Conservation (phyloP, 139 green algal species). For the Axilococcus clingmanii region DNA sequence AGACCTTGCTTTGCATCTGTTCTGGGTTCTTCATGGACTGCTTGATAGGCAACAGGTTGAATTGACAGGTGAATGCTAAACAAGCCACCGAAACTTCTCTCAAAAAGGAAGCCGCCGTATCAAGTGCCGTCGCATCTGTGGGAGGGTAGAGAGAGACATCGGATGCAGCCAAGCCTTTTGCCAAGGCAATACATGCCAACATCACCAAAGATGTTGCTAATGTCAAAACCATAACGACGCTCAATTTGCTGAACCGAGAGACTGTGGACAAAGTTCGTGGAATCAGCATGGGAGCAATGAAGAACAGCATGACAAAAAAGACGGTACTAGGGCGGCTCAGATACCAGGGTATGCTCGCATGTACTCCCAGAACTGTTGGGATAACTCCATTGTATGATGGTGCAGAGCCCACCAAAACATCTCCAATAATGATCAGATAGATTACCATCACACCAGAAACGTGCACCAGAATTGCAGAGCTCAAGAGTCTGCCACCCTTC, state of each 20-base stretch:
- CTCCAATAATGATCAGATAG: conserved; percentile 26
- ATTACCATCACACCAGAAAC: conserved; percentile 22
- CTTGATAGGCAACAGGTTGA: conserved; percentile 27
- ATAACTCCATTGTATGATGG: conserved; percentile 1
- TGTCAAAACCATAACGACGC: conserved; percentile 16
- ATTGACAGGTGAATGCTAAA: conserved; percentile 26
- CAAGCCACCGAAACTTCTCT: conserved; percentile 8
- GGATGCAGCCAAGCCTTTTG: conserved; percentile 1
- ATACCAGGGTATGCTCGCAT: neutral
- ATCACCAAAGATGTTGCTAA: conserved; percentile 9
- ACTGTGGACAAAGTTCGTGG: conserved; percentile 16
- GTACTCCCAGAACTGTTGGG: conserved; percentile 1
- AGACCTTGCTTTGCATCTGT: conserved; percentile 7
- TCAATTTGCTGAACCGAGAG: conserved; percentile 7
- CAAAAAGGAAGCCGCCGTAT: neutral
- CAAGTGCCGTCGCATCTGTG: neutral
- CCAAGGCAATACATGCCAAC: conserved; percentile 12
- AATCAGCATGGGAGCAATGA: conserved; percentile 21
- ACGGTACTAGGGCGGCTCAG: neutral
- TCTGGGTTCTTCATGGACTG: conserved; percentile 10
- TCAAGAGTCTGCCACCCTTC: conserved; percentile 3
- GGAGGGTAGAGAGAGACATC: conserved; percentile 5
- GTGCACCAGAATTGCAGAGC: conserved; percentile 20
- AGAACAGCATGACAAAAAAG: conserved; percentile 2
- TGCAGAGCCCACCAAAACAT: conserved; percentile 11